Evolutionary conservation across 2,329 filamentous ascomycete species (phyloP).

Genomic region (Thelonectria blattea): DNA sequence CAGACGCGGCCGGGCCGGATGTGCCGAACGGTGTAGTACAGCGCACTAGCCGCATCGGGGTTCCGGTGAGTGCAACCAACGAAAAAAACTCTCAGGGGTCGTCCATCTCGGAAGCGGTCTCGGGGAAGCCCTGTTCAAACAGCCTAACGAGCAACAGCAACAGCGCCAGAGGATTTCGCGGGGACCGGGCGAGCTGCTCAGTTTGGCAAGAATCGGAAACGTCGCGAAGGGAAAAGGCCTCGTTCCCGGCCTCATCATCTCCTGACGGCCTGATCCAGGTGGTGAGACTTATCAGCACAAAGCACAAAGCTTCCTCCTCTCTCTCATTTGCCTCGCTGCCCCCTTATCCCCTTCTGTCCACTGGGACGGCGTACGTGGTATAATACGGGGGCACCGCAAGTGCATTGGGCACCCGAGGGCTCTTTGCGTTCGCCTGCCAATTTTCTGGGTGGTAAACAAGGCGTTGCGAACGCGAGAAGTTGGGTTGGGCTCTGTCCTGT

Average conservation of each 20-base stretch:
- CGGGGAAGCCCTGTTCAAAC: background rate
- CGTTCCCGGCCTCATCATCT: slow-evolving; percentile 31
- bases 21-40: slow-evolving; percentile 24
- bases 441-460: slow-evolving; percentile 34
- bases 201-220: slow-evolving; percentile 23
- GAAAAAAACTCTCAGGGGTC: background rate
- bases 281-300: slow-evolving; percentile 32
- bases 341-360: slow-evolving; percentile 31
- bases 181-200: slow-evolving; percentile 15
- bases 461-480: background rate
- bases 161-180: slow-evolving; percentile 7
- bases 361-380: slow-evolving; percentile 18
- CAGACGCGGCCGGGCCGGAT: slow-evolving; percentile 11
- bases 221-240: slow-evolving; percentile 22
- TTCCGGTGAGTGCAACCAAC: slow-evolving; percentile 16
- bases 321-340: slow-evolving; percentile 30
- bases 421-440: slow-evolving; percentile 31
- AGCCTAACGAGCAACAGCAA: background rate
- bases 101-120: background rate
- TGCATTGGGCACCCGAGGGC: slow-evolving; percentile 40
- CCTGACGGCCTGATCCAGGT: slow-evolving; percentile 32
- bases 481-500: slow-evolving; percentile 6
- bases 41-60: slow-evolving; percentile 15
- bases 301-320: slow-evolving; percentile 3
- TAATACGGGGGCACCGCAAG: slow-evolving; percentile 28